A percentile compares a stretch with the other conserved stretches of the same genome.
phyloP scores from a whole-genome alignment of 2,329 filamentous ascomycete species.

The Mollisiaceae sp. region DNA sequence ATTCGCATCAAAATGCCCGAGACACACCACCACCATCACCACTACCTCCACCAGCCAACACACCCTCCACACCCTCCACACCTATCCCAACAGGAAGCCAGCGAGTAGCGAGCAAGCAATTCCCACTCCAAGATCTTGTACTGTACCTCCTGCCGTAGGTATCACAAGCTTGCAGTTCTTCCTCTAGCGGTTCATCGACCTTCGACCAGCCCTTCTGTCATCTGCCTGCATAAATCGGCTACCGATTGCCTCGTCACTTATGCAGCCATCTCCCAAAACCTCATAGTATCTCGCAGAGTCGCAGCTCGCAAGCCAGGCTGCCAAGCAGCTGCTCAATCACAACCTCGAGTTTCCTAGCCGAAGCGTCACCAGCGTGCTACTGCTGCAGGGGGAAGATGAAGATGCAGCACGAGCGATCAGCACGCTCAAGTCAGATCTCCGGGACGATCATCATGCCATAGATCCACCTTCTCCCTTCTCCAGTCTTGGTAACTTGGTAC shows the following conservation, averaged over 20 bases:
- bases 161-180: not conserved
- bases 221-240: not conserved
- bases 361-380: not conserved
- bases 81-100: not conserved
- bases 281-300: slow-evolving; percentile 9
- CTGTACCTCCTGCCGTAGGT: not conserved
- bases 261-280: slow-evolving; percentile 14
- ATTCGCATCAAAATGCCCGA: slow-evolving; percentile 4
- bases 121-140: not conserved
- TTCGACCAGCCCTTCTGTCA: not conserved
- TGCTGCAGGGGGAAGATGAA: not conserved
- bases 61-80: not conserved
- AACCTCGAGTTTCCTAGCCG: not conserved
- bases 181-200: not conserved
- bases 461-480: not conserved
- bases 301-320: not conserved
- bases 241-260: not conserved
- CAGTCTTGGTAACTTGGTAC: not conserved
- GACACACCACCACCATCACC: not conserved
- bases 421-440: slow-evolving; percentile 14
- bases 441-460: slow-evolving; percentile 13
- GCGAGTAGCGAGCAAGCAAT: slow-evolving; percentile 7
- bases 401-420: slow-evolving; percentile 11
- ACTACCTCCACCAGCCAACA: not conserved
- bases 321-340: not conserved